Evolutionary conservation across 345 rosid species (phyloP).

Genomic region (Eucalyptus albens): DNA sequence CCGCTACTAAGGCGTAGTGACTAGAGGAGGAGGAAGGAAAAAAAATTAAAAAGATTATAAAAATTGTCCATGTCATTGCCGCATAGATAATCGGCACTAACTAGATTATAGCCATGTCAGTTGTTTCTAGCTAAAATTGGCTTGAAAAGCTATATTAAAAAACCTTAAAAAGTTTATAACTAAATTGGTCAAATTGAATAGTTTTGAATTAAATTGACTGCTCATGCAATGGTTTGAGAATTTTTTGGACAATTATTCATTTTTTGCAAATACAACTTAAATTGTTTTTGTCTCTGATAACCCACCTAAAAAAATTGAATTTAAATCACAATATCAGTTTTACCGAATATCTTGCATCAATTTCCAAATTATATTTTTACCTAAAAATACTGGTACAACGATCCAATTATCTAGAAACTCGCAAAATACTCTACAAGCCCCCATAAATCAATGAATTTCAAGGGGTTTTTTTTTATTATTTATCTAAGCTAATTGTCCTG

Average conservation of each 20-base stretch:
- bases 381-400: background rate
- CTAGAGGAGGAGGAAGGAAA: fast-evolving
- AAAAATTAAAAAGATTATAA: background rate
- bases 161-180: fast-evolving
- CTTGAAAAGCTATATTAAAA: background rate
- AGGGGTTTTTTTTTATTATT: background rate
- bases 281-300: too few species aligned
- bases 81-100: fast-evolving
- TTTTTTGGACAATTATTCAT: background rate
- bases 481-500: background rate
- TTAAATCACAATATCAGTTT: background rate
- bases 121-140: fast-evolving
- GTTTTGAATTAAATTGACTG: background rate
- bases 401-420: background rate
- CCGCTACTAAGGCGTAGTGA: background rate
- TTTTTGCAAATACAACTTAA: too few species aligned
- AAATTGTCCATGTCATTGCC: fast-evolving
- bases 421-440: background rate
- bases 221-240: background rate
- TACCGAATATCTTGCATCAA: background rate
- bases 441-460: background rate
- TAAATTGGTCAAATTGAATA: background rate
- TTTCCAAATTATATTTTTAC: background rate
- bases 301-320: background rate
- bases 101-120: fast-evolving